These are phyloP conservation scores for Populus nigra DNA, from an alignment of 345 rosid genomes.

Conservation along the genomic window DNA sequence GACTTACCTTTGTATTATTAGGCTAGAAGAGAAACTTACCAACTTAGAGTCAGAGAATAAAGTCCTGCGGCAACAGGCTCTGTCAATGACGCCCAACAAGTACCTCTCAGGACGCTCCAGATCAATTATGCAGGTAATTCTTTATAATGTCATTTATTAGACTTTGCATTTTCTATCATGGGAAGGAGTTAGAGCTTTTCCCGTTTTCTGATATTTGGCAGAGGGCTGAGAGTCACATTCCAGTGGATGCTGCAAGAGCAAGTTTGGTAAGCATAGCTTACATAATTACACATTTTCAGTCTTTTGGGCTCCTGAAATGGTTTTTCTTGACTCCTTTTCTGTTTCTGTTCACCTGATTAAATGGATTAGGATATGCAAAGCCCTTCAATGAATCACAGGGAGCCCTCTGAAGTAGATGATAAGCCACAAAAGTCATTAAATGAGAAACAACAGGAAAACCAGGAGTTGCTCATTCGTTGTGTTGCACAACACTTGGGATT, in stretches of 20 bases:
- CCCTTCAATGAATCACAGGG: constrained; percentile 67
- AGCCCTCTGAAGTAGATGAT: constrained; percentile 62
- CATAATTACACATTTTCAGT: background rate
- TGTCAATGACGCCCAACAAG: constrained; percentile 89
- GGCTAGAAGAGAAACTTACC: constrained; percentile 79
- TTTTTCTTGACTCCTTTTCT: constrained; percentile 8
- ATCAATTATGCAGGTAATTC: constrained; percentile 74
- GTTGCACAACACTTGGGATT: constrained; percentile 85
- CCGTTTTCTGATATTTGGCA: constrained; percentile 35
- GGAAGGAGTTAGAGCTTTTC: constrained; percentile 9
- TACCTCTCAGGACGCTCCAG: constrained; percentile 91
- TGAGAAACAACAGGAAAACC: constrained; percentile 95
- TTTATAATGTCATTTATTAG: background rate
- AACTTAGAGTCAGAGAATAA: constrained; percentile 87
- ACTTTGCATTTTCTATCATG: background rate
- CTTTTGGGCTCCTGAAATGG: background rate
- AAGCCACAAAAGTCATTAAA: constrained; percentile 85
- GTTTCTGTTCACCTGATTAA: constrained; percentile 6
- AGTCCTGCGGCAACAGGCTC: constrained; percentile 92
- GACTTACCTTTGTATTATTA: constrained; percentile 30
- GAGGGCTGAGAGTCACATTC: constrained; percentile 72
- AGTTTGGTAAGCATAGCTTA: constrained; percentile 42
- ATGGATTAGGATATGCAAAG: constrained; percentile 71
- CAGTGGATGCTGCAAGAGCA: constrained; percentile 48
- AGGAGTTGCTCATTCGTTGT: constrained; percentile 90